Percentiles rank a stretch among this genome's conserved stretches.
Conservation (phyloP, 805 yeast genomes). For the Starmerella cellae region DNA sequence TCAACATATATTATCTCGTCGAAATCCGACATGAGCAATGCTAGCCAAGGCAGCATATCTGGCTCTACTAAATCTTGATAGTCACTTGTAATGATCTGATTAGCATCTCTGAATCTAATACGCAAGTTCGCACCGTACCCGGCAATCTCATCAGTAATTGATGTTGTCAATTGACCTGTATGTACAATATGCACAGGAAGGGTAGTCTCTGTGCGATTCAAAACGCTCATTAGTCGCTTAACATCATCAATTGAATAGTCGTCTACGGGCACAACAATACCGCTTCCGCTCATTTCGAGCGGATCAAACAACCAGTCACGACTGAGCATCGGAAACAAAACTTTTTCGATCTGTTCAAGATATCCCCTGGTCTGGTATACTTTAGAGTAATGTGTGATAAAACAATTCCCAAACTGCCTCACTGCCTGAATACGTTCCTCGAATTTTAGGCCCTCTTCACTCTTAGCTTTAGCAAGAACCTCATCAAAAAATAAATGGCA, state of each 20-base stretch:
- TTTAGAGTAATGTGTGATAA: neutral
- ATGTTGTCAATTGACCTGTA: neutral
- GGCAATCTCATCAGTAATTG: neutral
- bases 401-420: slow-evolving; percentile 3
- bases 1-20: slow-evolving; percentile 4
- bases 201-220: neutral
- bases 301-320: neutral
- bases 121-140: neutral
- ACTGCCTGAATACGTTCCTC: slow-evolving; percentile 1
- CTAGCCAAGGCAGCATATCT: slow-evolving; percentile 4
- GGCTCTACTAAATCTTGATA: neutral
- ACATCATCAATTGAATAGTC: neutral
- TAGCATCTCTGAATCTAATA: neutral
- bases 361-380: neutral
- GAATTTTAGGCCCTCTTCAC: neutral
- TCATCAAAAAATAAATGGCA: neutral
- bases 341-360: neutral
- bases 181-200: slow-evolving; percentile 6
- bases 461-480: neutral
- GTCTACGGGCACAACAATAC: slow-evolving; percentile 2
- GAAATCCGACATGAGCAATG: slow-evolving; percentile 3
- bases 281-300: neutral
- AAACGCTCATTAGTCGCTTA: neutral
- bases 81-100: neutral
- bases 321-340: neutral